Evolutionary conservation across 2,329 filamentous ascomycete genomes (phyloP).

Genomic region (Penicillium sclerotiorum): DNA sequence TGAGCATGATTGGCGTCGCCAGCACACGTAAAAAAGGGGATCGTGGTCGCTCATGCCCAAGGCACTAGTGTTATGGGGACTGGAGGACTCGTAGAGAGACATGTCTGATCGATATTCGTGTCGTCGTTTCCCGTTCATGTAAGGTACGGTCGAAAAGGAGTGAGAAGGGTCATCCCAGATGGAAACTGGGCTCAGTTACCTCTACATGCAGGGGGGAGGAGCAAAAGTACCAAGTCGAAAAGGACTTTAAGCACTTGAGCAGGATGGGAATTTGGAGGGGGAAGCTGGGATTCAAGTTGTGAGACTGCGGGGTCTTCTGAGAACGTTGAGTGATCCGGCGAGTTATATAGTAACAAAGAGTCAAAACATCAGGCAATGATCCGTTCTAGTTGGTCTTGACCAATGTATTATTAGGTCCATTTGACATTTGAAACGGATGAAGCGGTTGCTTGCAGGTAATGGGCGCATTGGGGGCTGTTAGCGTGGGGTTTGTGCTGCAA

Average conservation of each 20-base stretch:
- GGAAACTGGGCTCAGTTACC: neutral
- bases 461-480: neutral
- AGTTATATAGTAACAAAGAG: neutral
- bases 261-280: neutral
- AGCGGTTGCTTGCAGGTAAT: neutral
- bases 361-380: neutral
- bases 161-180: neutral
- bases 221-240: neutral
- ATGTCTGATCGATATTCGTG: neutral
- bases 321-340: neutral
- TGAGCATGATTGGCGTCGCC: conserved; percentile 40
- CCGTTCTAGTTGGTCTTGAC: neutral
- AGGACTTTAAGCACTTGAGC: neutral
- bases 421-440: neutral
- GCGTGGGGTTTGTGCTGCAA: conserved; percentile 2
- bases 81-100: neutral
- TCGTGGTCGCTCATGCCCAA: conserved; percentile 18
- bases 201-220: conserved; percentile 1
- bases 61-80: conserved; percentile 6
- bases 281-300: too few species aligned
- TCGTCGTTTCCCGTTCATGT: neutral
- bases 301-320: conserved; percentile 1
- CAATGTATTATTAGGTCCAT: neutral
- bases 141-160: conserved; percentile 3
- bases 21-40: conserved; percentile 37